Evolutionary conservation across 305 asterid genomes (phyloP), one percentile per base, ranked within the genome.

Genomic region (Rubia occidens): DNA sequence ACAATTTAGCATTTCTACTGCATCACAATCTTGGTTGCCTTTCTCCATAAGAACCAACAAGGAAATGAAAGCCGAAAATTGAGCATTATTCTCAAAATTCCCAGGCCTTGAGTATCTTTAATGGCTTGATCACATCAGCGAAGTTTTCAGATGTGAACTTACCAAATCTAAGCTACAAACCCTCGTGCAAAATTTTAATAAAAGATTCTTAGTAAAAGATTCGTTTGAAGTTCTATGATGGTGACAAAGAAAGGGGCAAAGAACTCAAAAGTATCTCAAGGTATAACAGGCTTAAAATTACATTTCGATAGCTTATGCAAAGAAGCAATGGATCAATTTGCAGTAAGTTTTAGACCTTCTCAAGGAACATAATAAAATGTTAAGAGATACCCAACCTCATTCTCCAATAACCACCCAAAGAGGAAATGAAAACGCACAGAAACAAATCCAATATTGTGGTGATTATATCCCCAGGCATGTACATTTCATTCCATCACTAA

Each of bases 301-400:
- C 9, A 24, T 5, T 43, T 18, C 21, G 9, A 45, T 26, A 47
- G 49, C 35, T 3, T 5, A 24, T 44, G 56, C 18, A 43, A 17
- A 65, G 40, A 42, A 65, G 44, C 42, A 37, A 61, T 13, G 24
- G 47, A 61, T 42, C 66, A 17, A 17, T 32, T 2, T 35, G 11
- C 47, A 37, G 20, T 14, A 61, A 13, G 26, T 37, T 61, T 60
- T 7, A 3, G 8, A 7, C 13, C 66, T 61, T 61, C 24, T 61
- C 47, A 35, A 35, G 35, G 24, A 29, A 17, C 67, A 39, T 15
- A 51, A 15, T 21, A 51, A 5, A 51, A 5, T 60, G 18, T 13
- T 60, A 63, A n/a, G 67, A 37, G 29, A 37, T 62, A 14, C 70
- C 17, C 15, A 42, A 29, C 60, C 60, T 66, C 24, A 45, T 45